phyloP scores from a whole-genome alignment of 495 filamentous ascomycete species.

The Amniculicola lignicola region DNA sequence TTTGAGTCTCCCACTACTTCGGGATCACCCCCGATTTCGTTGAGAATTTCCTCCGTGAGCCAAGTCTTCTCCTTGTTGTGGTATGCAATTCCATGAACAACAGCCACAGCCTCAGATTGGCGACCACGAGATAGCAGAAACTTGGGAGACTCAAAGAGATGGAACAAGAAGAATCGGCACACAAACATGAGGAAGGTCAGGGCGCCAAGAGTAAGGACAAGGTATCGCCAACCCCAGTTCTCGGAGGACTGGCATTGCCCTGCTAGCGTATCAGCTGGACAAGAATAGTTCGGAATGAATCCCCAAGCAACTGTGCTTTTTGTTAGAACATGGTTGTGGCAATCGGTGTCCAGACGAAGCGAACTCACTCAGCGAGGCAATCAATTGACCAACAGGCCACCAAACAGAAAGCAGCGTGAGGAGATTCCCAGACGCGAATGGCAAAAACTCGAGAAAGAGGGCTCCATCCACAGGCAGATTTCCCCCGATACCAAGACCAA shows the following conservation, averaged over 20 bases:
- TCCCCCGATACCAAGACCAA: conserved; percentile 54
- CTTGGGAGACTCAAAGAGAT: conserved; percentile 36
- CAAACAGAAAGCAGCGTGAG: conserved; percentile 58
- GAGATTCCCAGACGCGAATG: conserved; percentile 51
- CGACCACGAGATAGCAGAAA: conserved; percentile 32
- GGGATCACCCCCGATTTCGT: conserved; percentile 20
- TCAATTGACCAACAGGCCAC: conserved; percentile 60
- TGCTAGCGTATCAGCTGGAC: conserved; percentile 25
- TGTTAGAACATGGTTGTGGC: not conserved
- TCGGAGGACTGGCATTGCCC: conserved; percentile 53
- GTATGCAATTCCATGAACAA: conserved; percentile 30
- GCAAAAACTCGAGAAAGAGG: conserved; percentile 60
- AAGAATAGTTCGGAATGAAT: conserved; percentile 54
- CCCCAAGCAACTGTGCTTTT: conserved; percentile 53
- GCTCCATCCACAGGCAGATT: conserved; percentile 54
- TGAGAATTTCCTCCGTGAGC: conserved; percentile 30
- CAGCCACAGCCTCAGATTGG: conserved; percentile 29
- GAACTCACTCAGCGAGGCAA: conserved; percentile 37
- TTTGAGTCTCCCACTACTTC: conserved; percentile 8
- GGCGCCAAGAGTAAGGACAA: conserved; percentile 66
- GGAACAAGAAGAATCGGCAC: conserved; percentile 36
- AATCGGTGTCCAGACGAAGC: too few relatives aligned
- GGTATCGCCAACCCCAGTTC: conserved; percentile 81
- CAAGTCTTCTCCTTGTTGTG: conserved; percentile 28
- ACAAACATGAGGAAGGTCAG: conserved; percentile 54